Base-by-base conservation (phyloP, 1,284 basidiomycete species). In the Trichosporon inkin region DNA sequence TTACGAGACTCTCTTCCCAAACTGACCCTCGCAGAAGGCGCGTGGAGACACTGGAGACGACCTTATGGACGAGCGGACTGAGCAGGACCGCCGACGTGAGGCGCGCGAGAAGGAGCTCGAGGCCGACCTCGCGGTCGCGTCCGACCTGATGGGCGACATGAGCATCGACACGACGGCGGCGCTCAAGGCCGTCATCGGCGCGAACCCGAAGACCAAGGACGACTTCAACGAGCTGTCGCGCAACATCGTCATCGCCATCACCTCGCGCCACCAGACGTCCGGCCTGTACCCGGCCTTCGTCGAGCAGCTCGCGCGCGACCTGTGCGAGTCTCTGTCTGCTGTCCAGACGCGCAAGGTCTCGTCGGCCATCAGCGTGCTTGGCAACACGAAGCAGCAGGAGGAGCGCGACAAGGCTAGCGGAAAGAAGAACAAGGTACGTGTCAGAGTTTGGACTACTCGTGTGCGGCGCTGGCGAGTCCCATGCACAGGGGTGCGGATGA, bases 331-430 rank as follows among this genome's bases (percentile, higher is more conserved):
- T 13, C 82, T 96, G 56, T 88, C 86, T 64, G 92, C 94, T 65
- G 86, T 92, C 55, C 92, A 97, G 71, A 87, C 92, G 35, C 84
- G 91, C 65, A 94, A 94, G 75, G 88, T 85, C 2, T 90, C 90
- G 3, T 88, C 85, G 57, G 84, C 81, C 14, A 80, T 97, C 56
- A 90, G 89, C 17, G 87, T 89, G 1, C 81, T 96, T 11, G 88
- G 91, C 54, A 95, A 94, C 73, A 91, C 93, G 80, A 97, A 97
- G 80, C 90, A 93, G 80, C 89, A 86, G 77, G 90, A 92, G 74
- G 85, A 87, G 73, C 82, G 87, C 62, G 91, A 92, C 53, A 91
- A 89, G 78, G 82, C 86, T 0, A 87, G 85, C 65, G 90, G 90
- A 20, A 94, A 93, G 84, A 93, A 92, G 82, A 94, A 93, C 20